Percentiles rank a stretch among this genome's conserved stretches.
phyloP scores from a whole-genome alignment of 805 yeast genomes.

The Wilhelminamyces savonicus region DNA sequence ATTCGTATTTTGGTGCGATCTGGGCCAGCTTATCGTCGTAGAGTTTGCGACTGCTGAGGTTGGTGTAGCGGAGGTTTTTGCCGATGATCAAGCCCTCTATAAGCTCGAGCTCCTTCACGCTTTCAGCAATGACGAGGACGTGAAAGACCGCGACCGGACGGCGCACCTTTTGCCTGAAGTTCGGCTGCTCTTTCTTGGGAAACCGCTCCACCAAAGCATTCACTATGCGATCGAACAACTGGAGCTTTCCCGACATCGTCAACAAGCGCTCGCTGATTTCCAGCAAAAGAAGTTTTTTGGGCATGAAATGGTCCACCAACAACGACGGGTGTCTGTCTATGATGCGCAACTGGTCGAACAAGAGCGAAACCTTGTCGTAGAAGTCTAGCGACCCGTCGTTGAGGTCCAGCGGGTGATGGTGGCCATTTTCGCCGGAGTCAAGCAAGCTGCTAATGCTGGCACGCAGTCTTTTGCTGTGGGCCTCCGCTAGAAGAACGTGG shows the following conservation, averaged over 20 bases:
- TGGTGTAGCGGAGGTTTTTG: conserved; percentile 52
- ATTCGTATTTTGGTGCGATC: no score
- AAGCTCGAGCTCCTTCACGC: conserved; percentile 66
- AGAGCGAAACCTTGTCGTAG: conserved; percentile 33
- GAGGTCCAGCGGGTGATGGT: not conserved
- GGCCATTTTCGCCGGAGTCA: conserved; percentile 8
- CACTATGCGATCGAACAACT: conserved; percentile 44
- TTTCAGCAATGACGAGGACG: conserved; percentile 47
- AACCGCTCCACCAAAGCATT: conserved; percentile 24
- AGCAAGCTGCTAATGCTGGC: conserved; percentile 34
- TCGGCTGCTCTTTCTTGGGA: no score
- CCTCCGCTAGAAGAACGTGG: conserved; percentile 17
- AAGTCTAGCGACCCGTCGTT: not conserved
- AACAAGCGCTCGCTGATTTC: conserved; percentile 53
- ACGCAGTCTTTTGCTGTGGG: conserved; percentile 15
- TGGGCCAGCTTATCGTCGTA: conserved; percentile 40
- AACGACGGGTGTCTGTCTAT: conserved; percentile 63
- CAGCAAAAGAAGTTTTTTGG: conserved; percentile 60
- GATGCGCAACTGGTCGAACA: conserved; percentile 41
- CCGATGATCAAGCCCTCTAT: conserved; percentile 79
- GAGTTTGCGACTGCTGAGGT: conserved; percentile 62
- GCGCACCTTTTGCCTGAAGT: no score
- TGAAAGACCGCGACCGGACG: conserved; percentile 12
- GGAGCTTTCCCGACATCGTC: conserved; percentile 54
- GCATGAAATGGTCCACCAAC: conserved; percentile 72